phyloP scores from a whole-genome alignment of 352 stramenopile species.

The Globisporangium parvum region DNA sequence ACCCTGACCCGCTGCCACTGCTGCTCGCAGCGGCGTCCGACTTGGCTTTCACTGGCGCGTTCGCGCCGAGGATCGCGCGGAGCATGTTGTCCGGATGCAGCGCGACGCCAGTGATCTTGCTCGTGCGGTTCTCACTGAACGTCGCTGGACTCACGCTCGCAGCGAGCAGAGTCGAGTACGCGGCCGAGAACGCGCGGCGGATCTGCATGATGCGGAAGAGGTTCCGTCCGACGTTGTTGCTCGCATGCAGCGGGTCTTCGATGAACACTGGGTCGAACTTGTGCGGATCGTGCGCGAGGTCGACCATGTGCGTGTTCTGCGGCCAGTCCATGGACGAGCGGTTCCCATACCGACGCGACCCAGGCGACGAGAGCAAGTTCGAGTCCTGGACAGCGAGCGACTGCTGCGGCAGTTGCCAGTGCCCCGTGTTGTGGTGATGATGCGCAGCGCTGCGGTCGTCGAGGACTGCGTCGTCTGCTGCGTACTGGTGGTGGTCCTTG shows the following conservation, averaged over 20 bases:
- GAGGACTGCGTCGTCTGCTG: conserved; percentile 35
- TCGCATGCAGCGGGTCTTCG: conserved; percentile 90
- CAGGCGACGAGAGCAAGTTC: conserved; percentile 52
- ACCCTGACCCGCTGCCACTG: not conserved
- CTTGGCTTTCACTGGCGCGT: conserved; percentile 49
- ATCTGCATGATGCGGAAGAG: conserved; percentile 94
- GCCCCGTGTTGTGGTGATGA: conserved; percentile 16
- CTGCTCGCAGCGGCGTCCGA: conserved; percentile 18
- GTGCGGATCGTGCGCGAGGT: conserved; percentile 79
- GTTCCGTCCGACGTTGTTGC: conserved; percentile 96
- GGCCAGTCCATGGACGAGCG: conserved; percentile 62
- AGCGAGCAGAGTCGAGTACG: conserved; percentile 59
- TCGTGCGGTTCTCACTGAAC: conserved; percentile 51
- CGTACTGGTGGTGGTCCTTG: conserved; percentile 41
- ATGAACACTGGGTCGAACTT: conserved; percentile 94
- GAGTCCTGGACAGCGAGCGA: conserved; percentile 34
- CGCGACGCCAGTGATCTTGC: conserved; percentile 52
- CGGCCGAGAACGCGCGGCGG: conserved; percentile 65
- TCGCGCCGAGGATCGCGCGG: conserved; percentile 53
- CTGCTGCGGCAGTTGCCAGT: conserved; percentile 57
- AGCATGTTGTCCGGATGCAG: conserved; percentile 80
- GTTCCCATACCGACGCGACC: conserved; percentile 59
- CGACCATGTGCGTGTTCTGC: conserved; percentile 26
- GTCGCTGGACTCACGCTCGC: conserved; percentile 47
- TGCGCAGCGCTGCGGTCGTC: conserved; percentile 35